Base-by-base conservation (phyloP, 2,329 filamentous ascomycete genomes). In the Metarhizium rileyi region DNA sequence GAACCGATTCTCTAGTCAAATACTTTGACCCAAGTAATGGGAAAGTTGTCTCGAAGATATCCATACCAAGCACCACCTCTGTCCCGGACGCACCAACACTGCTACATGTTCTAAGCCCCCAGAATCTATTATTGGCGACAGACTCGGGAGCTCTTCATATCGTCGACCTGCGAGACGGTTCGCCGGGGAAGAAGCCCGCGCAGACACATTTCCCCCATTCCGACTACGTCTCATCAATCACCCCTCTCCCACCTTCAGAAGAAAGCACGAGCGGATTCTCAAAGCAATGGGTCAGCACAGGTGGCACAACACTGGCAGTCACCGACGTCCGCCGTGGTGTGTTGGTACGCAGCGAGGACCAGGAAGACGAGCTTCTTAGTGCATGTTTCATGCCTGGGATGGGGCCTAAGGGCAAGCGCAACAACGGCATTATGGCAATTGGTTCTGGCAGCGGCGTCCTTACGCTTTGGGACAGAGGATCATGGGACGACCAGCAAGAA, bases 401-500 rank as follows among this genome's bases (percentile, higher is more conserved):
- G 53, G 81, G 86, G 0, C 82, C 84, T 27, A 83, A 81, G 63
- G 72, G 72, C 54, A 75, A 78, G 53, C 70, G 76, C 35, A 84
- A 81, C 59, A 86, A 87, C 44, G 88, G 88, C 5, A 76, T 93
- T 3, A 66, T 93, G 3, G 87, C 90, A 0, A 85, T 87, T 33
- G 88, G 87, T 22, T 81, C 77, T 25, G 84, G 81, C 18, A 84
- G 80, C 40, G 93, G 93, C 3, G 81, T 96, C 1, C 66, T 97
- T 54, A 96, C 90, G 4, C 71, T 97, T 6, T 98, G 93, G 90
- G 91, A 98, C 66, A 86, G 85, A 57, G 91, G 91, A 1, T 81
- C 87, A 1, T 97, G 93, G 91, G 90, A 95, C 61, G 91, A 97
- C 64, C 89, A 95, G 64, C 87, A 94, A 58, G 90, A 95, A 68